Conservation (phyloP, 2,329 filamentous ascomycete species). For the Clarireedia paspali region DNA sequence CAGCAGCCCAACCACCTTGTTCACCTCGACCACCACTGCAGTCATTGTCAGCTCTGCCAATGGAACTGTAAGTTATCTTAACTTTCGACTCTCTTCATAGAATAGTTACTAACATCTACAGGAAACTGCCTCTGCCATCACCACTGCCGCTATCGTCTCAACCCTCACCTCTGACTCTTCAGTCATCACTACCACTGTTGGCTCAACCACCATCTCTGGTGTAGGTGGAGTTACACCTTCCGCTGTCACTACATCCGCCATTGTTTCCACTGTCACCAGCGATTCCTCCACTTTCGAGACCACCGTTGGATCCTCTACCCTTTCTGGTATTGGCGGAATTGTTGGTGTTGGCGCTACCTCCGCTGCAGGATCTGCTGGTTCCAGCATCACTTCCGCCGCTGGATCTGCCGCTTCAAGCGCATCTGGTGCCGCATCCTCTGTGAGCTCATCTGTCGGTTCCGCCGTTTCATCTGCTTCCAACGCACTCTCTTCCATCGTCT, state of each 20-base stretch:
- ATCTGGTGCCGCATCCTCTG: conserved; percentile 19
- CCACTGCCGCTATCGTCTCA: conserved; percentile 21
- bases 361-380: conserved; percentile 18
- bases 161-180: conserved; percentile 17
- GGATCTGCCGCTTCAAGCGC: conserved; percentile 15
- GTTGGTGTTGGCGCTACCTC: conserved; percentile 4
- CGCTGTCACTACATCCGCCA: conserved; percentile 10
- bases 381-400: conserved; percentile 16
- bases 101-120: neutral
- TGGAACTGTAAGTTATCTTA: conserved; percentile 4
- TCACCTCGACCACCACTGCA: conserved; percentile 6
- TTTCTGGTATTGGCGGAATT: conserved; percentile 11
- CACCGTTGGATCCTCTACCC: conserved; percentile 18
- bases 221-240: conserved; percentile 8
- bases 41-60: neutral
- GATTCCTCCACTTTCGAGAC: conserved; percentile 14
- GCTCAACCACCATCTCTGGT: conserved; percentile 21
- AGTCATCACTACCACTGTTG: conserved; percentile 19
- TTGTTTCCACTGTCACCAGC: conserved; percentile 14
- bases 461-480: conserved; percentile 8
- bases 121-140: conserved; percentile 17
- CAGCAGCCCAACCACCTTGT: conserved; percentile 7
- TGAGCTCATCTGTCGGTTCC: conserved; percentile 2
- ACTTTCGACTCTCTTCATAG: neutral
- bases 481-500: conserved; percentile 4